These are phyloP conservation scores for Leishmania tarentolae DNA, from an alignment of 208 protist genomes.

Conservation along the genomic window DNA sequence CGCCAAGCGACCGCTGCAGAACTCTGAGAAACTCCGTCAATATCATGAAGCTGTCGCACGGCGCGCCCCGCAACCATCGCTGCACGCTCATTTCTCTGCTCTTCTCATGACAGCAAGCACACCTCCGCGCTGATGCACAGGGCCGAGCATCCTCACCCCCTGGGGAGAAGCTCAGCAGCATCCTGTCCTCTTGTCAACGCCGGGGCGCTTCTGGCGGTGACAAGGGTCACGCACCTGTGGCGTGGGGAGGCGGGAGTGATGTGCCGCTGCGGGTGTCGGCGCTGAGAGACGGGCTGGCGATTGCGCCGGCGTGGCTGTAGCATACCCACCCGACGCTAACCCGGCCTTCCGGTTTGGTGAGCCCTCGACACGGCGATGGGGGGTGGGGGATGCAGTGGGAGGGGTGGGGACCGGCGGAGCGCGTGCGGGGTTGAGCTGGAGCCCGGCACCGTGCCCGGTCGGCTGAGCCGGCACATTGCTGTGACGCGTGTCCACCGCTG, in stretches of 20 bases:
- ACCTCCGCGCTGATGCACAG: too few species aligned
- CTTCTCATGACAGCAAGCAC: too few species aligned
- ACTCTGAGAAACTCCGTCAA: too few species aligned
- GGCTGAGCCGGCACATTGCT: too few species aligned
- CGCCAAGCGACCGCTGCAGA: too few species aligned
- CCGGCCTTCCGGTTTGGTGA: neutral
- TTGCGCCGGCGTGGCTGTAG: neutral
- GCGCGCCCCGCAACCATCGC: too few species aligned
- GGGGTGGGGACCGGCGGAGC: neutral
- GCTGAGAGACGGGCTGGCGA: neutral
- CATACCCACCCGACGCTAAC: too few species aligned
- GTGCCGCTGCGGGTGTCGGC: neutral
- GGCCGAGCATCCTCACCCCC: neutral
- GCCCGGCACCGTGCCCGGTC: neutral
- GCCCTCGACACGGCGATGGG: too few species aligned
- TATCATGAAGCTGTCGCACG: too few species aligned
- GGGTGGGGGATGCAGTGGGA: neutral
- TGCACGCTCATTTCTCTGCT: neutral
- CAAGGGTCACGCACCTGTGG: neutral
- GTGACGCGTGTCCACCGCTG: neutral
- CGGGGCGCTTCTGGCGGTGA: neutral
- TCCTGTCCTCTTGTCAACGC: neutral
- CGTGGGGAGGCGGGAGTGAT: neutral
- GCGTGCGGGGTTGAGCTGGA: neutral
- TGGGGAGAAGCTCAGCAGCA: neutral